phyloP scores from a whole-genome alignment of 2,329 filamentous ascomycete genomes.

The Hymenoscyphus occultus region DNA sequence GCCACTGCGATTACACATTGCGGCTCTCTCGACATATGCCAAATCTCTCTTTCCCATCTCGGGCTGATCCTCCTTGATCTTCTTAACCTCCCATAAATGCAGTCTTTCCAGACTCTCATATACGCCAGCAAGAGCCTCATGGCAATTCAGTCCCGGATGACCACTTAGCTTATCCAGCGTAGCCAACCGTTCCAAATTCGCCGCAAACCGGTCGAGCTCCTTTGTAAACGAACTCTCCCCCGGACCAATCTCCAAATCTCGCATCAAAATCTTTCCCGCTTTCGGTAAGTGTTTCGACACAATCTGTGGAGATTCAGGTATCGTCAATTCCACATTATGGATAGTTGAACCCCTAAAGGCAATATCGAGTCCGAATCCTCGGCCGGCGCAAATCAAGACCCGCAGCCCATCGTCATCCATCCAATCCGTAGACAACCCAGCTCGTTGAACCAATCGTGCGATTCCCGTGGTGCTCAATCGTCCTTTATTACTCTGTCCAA shows the following conservation, averaged over 20 bases:
- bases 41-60: slow-evolving; percentile 45
- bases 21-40: slow-evolving; percentile 34
- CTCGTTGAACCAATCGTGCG: slow-evolving; percentile 64
- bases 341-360: slow-evolving; percentile 52
- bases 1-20: slow-evolving; percentile 67
- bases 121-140: slow-evolving; percentile 72
- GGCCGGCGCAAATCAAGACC: slow-evolving; percentile 60
- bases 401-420: slow-evolving; percentile 51
- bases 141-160: slow-evolving; percentile 67
- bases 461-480: slow-evolving; percentile 72
- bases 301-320: slow-evolving; percentile 56
- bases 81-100: slow-evolving; percentile 67
- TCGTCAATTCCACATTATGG: slow-evolving; percentile 59
- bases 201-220: slow-evolving; percentile 65
- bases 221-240: slow-evolving; percentile 66
- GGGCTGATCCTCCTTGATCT: slow-evolving; percentile 48
- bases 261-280: slow-evolving; percentile 63
- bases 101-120: slow-evolving; percentile 67
- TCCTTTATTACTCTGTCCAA: slow-evolving; percentile 47
- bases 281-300: slow-evolving; percentile 59
- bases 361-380: slow-evolving; percentile 59
- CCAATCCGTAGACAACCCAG: slow-evolving; percentile 64
- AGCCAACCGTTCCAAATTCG: slow-evolving; percentile 68
- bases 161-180: slow-evolving; percentile 69
- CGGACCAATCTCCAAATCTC: slow-evolving; percentile 58